phyloP scores from a whole-genome alignment of 768 basidiomycete genomes.

The Mycena galopus region DNA sequence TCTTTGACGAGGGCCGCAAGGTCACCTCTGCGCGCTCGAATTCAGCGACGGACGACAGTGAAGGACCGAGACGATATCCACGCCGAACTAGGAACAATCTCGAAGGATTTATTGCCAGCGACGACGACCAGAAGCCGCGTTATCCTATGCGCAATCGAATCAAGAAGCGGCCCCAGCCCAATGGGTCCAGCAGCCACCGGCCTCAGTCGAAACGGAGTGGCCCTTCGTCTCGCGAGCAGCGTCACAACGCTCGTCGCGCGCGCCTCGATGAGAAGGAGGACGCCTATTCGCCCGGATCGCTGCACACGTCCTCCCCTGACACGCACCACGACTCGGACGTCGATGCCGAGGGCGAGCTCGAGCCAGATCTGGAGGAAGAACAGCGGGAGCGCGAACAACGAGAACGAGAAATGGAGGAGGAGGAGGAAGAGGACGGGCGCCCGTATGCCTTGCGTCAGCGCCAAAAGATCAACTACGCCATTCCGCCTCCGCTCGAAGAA shows the following conservation, averaged over 20 bases:
- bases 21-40: conserved; percentile 14
- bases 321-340: conserved; percentile 56
- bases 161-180: conserved; percentile 41
- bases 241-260: conserved; percentile 60
- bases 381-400: conserved; percentile 54
- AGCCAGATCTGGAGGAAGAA: conserved; percentile 46
- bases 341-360: conserved; percentile 51
- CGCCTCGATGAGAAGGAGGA: conserved; percentile 58
- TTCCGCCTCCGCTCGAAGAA: conserved; percentile 86
- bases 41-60: conserved; percentile 42
- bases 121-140: conserved; percentile 59
- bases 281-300: conserved; percentile 69
- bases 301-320: conserved; percentile 56
- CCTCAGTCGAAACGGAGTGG: conserved; percentile 30
- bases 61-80: conserved; percentile 34
- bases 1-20: conserved; percentile 43
- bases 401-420: conserved; percentile 47
- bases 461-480: conserved; percentile 81
- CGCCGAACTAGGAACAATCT: conserved; percentile 39
- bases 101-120: conserved; percentile 55
- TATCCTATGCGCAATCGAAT: conserved; percentile 56
- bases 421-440: conserved; percentile 54
- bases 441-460: conserved; percentile 79
- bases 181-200: conserved; percentile 33
- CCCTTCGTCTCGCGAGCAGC: conserved; percentile 41